Evolutionary conservation across 2,329 filamentous ascomycete species (phyloP).

Genomic region (Clonostachys rhizophaga): DNA sequence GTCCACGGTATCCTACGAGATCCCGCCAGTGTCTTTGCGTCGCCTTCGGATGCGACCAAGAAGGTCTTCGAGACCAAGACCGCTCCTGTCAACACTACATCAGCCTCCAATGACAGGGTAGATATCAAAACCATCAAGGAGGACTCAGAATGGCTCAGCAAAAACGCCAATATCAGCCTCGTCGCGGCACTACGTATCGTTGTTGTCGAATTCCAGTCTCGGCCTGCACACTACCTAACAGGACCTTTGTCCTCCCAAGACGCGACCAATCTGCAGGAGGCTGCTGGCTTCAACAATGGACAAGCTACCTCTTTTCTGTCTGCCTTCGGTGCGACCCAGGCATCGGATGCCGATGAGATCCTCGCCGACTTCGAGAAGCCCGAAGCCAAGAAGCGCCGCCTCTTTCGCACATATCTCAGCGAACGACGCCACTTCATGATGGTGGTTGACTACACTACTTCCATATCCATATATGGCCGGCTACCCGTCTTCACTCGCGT

Average conservation of each 20-base stretch:
- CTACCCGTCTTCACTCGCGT: slow-evolving; percentile 24
- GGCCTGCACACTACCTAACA: slow-evolving; percentile 67
- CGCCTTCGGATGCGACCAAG: slow-evolving; percentile 58
- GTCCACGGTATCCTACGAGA: slow-evolving; percentile 64
- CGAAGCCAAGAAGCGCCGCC: slow-evolving; percentile 58
- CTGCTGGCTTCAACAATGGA: slow-evolving; percentile 59
- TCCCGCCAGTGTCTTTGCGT: slow-evolving; percentile 64
- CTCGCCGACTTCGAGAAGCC: slow-evolving; percentile 57
- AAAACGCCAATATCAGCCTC: slow-evolving; percentile 73
- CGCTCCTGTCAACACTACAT: slow-evolving; percentile 78
- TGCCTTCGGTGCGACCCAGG: slow-evolving; percentile 39
- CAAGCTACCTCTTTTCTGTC: slow-evolving; percentile 53
- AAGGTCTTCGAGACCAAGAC: slow-evolving; percentile 78
- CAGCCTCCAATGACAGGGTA: slow-evolving; percentile 60
- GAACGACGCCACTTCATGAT: slow-evolving; percentile 67
- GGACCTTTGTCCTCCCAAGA: slow-evolving; percentile 74
- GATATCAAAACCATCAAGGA: slow-evolving; percentile 77
- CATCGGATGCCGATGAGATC: slow-evolving; percentile 48
- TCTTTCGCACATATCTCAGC: slow-evolving; percentile 66
- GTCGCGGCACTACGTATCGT: slow-evolving; percentile 76
- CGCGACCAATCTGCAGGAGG: slow-evolving; percentile 69
- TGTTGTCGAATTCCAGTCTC: slow-evolving; percentile 78
- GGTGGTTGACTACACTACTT: slow-evolving; percentile 51
- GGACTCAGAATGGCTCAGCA: slow-evolving; percentile 82
- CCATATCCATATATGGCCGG: slow-evolving; percentile 36